These are phyloP conservation scores for Fusarium oxysporum DNA, from an alignment of 2,329 filamentous ascomycete genomes.

Conservation along the genomic window DNA sequence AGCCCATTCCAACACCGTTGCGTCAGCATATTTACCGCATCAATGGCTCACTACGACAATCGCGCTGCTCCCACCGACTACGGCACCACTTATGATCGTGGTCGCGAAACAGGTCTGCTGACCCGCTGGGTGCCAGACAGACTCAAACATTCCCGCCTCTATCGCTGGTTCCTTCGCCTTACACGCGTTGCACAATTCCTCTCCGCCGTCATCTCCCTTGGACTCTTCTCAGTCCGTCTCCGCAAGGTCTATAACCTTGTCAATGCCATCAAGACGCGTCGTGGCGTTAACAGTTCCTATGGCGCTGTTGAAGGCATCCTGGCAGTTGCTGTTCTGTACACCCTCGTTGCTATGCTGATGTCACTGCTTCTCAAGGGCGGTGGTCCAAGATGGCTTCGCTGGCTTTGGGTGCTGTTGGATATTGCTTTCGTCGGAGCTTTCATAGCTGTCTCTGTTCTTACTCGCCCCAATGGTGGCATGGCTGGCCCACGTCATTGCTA, in stretches of 20 bases:
- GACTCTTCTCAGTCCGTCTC: slow-evolving; percentile 26
- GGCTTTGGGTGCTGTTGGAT: slow-evolving; percentile 22
- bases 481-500: slow-evolving; percentile 22
- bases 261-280: slow-evolving; percentile 21
- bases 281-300: slow-evolving; percentile 16
- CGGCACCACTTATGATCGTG: background rate
- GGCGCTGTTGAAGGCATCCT: slow-evolving; percentile 36
- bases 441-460: slow-evolving; percentile 17
- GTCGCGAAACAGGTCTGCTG: slow-evolving; percentile 5
- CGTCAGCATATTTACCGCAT: too few species aligned
- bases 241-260: slow-evolving; percentile 18
- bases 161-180: slow-evolving; percentile 34
- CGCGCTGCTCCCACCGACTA: slow-evolving; percentile 1
- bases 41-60: slow-evolving; percentile 6
- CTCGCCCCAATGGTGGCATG: slow-evolving; percentile 5
- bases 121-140: slow-evolving; percentile 21
- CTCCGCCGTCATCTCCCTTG: slow-evolving; percentile 24
- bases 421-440: slow-evolving; percentile 20
- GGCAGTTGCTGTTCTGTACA: slow-evolving; percentile 32
- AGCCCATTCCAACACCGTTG: background rate
- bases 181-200: slow-evolving; percentile 29
- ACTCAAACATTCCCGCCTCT: slow-evolving; percentile 25
- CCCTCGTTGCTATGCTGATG: slow-evolving; percentile 19
- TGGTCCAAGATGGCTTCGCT: slow-evolving; percentile 25
- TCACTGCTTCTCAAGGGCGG: slow-evolving; percentile 9